Percentiles rank a stretch among this genome's conserved stretches.
phyloP scores from a whole-genome alignment of 176 grass and related monocot species.

The Aegilops tauschii region DNA sequence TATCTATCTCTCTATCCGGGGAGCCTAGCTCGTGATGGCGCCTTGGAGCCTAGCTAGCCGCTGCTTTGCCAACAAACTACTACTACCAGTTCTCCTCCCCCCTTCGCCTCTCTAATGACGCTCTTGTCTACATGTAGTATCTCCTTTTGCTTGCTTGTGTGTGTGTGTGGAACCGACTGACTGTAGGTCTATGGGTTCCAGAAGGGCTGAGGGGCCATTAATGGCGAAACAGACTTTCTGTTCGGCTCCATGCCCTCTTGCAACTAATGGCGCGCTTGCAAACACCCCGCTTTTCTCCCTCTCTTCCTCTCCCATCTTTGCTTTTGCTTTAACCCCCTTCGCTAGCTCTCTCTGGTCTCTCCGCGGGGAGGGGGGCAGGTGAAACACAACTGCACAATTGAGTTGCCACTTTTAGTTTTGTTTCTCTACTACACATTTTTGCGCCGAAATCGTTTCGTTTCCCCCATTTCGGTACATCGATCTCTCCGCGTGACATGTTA shows the following conservation, averaged over 20 bases:
- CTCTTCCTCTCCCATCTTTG: slow-evolving; percentile 23
- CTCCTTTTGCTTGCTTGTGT: background rate
- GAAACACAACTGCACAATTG: slow-evolving; percentile 18
- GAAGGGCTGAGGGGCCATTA: slow-evolving; percentile 40
- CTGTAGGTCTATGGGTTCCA: slow-evolving; percentile 32
- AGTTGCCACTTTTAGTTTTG: slow-evolving; percentile 36
- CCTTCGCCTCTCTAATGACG: background rate
- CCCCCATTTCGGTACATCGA: background rate
- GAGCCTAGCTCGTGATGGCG: slow-evolving; percentile 39
- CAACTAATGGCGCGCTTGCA: slow-evolving; percentile 45
- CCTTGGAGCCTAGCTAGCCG: slow-evolving; percentile 52
- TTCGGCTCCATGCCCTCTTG: slow-evolving; percentile 60
- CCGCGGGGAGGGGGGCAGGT: slow-evolving; percentile 19
- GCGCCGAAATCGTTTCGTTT: background rate
- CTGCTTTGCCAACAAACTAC: slow-evolving; percentile 36
- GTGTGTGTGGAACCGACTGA: too few relatives aligned
- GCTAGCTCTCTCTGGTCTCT: background rate
- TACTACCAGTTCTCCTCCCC: slow-evolving; percentile 27
- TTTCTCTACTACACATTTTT: background rate
- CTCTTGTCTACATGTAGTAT: background rate
- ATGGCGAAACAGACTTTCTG: slow-evolving; percentile 70
- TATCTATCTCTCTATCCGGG: slow-evolving; percentile 26
- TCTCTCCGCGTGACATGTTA: background rate
- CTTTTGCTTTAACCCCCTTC: slow-evolving; percentile 9
- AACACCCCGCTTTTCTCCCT: slow-evolving; percentile 40